Evolutionary conservation across 176 grass and related monocot genomes (phyloP), one percentile per base, ranked within the genome.

Genomic region (Triticum turgidum): DNA sequence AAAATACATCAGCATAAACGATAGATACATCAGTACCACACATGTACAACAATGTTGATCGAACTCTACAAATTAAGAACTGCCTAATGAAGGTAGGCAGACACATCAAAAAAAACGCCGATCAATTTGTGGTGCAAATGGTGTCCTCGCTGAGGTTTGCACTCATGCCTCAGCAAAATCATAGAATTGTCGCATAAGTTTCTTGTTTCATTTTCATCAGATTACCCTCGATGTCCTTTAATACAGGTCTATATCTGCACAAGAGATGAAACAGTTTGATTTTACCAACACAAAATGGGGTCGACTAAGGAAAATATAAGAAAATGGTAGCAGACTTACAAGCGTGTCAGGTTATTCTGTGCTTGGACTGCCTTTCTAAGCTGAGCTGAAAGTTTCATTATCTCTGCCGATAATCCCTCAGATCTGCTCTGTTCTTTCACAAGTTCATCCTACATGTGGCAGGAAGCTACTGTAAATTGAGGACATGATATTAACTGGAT

Each of bases 161-260:
- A 13, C 33, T 11, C 30, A 49, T 47, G 38, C 80, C 25, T 35
- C 72, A 63, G 45, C 20, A 69, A 25, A 72, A 66, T 95, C 84
- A 91, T 65, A 87, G 69, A 32, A 94, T 89, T 0, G 90, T 94
- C 1, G 90, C 84, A 83, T 98, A 96, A 14, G 93, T 94, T 91
- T 98, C 96, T 94, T 96, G 96, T 83, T 98, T 98, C 96, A 98
- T 98, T 92, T 91, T 94, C 90, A 94, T 95, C 62, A 98, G 88
- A 56, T 90, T 95, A 83, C 80, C 91, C 76, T 96, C 96, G 65
- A 94, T 94, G 17, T 92, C 92, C 86, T 80, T 90, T 33, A 98
- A 78, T 56, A 94, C 92, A 76, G 92, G 96, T 79, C 92, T 92
- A 72, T 98, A 98, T 77, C 96, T 98, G 87, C 88, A 91, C 4